A percentile compares a stretch with the other conserved stretches of the same genome.
Evolutionary conservation across 768 basidiomycete genomes (phyloP).

Genomic region (Cystofilobasidium ferigula): DNA sequence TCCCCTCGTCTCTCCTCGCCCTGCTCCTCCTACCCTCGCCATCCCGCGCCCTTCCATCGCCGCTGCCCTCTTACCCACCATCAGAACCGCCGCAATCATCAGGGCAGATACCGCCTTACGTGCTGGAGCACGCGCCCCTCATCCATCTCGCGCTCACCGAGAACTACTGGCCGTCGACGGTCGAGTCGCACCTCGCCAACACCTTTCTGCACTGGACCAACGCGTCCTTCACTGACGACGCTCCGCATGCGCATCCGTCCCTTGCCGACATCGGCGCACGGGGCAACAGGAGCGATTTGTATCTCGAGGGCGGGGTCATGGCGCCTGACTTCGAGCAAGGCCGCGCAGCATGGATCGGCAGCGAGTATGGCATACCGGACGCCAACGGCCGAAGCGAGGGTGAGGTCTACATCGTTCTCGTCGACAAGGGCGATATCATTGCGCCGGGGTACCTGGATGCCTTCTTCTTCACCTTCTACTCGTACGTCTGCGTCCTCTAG

Average conservation of each 20-base stretch:
- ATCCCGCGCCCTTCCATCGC: neutral
- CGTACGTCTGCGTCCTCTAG: constrained; percentile 11
- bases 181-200: constrained; percentile 17
- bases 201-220: constrained; percentile 11
- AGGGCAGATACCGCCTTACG: constrained; percentile 23
- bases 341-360: constrained; percentile 19
- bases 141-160: constrained; percentile 22
- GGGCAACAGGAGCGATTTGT: constrained; percentile 22
- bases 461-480: constrained; percentile 26
- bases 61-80: neutral
- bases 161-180: constrained; percentile 22
- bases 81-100: constrained; percentile 17
- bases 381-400: constrained; percentile 17
- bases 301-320: constrained; percentile 13
- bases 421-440: constrained; percentile 27
- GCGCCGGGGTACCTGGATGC: constrained; percentile 22
- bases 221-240: neutral
- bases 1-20: neutral
- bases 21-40: neutral
- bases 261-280: constrained; percentile 3
- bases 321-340: constrained; percentile 19
- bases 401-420: constrained; percentile 24
- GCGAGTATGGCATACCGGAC: constrained; percentile 24
- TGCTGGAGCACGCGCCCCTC: constrained; percentile 18
- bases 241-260: neutral